These are phyloP conservation scores for Favolaschia claudopus DNA, from an alignment of 768 basidiomycete genomes.

Conservation along the genomic window DNA sequence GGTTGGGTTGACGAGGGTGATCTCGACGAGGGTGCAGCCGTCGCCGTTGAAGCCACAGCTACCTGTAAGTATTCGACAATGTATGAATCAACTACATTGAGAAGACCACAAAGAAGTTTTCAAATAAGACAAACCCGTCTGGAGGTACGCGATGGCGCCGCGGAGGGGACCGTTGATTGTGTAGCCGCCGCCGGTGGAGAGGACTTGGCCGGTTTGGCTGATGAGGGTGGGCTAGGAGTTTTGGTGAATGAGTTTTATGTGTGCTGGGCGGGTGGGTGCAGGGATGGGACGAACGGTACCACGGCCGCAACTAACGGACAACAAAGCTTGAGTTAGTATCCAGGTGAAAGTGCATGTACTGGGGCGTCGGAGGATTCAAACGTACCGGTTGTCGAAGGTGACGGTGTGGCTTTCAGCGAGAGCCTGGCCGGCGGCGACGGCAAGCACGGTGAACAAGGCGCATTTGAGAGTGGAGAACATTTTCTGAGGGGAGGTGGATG, in stretches of 20 bases:
- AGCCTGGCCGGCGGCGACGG: neutral
- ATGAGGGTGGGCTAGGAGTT: constrained; percentile 37
- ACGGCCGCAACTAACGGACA: constrained; percentile 9
- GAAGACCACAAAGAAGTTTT: no score
- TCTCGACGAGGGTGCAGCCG: constrained; percentile 43
- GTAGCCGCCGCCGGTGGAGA: constrained; percentile 38
- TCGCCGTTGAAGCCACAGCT: constrained; percentile 45
- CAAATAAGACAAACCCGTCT: constrained; percentile 1
- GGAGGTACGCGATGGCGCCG: constrained; percentile 40
- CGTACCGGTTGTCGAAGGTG: neutral
- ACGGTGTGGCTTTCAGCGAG: constrained; percentile 9
- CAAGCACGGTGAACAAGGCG: neutral
- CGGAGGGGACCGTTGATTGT: constrained; percentile 36
- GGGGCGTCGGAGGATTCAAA: no score
- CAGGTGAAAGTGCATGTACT: no score
- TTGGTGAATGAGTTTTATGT: no score
- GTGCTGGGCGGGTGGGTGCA: no score
- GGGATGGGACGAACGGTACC: no score
- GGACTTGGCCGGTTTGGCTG: constrained; percentile 28
- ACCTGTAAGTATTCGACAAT: no score
- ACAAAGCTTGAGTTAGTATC: neutral
- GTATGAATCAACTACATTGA: constrained; percentile 5
- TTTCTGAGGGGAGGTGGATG: neutral
- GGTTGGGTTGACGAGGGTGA: constrained; percentile 42
- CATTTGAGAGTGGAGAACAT: constrained; percentile 3